Base-by-base conservation (phyloP, 768 basidiomycete genomes). In the Erythrobasidium yunnanense region DNA sequence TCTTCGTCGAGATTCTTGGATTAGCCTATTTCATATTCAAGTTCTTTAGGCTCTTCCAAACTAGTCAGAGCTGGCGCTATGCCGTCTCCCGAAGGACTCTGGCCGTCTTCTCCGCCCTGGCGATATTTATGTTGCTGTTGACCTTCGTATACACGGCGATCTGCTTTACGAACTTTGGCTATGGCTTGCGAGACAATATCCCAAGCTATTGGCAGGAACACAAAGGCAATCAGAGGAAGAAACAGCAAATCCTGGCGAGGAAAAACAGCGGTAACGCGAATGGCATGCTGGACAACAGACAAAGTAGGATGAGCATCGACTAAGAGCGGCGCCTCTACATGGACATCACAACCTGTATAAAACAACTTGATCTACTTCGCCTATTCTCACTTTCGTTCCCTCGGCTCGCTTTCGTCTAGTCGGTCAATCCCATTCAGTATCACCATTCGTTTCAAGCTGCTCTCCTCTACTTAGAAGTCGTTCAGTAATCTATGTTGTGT, bases 21-120 rank as follows among this genome's bases (percentile, higher is more conserved):
- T 33, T 55, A 32, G 65, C 65, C 4, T 66, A 66, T 33, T 66
- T 66, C 45, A 30, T 54, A n/a, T 66, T 55, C 34, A 62, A 57
- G 53, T 45, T 66, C 51, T 66, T 30, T 33, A 18, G 65, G 53
- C 53, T 66, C 29, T 66, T 66, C 51, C 30, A 66, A n/a, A 17
- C 51, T 2, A 56, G 55, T 18, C 65, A 66, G 42, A 38, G 15
- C 27, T 62, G 23, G 27, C 27, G 57, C 20, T 66, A 66, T 42
- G 29, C 35, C 35, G 33, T 7, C 33, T 66, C 65, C 20, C 27
- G 52, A 20, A 62, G 42, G 18, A 66, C 65, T n/a, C 51, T 66
- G 6, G 65, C 65, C 15, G 55, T 66, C 53, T 66, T 66, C 38
- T 66, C 65, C 20, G 65, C 34, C 15, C 51, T 66, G 11, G 51